Percentiles rank a stretch among this genome's conserved stretches.
Conservation (phyloP, 129 eudicot genomes). For the Chrysanthemum seticuspe region DNA sequence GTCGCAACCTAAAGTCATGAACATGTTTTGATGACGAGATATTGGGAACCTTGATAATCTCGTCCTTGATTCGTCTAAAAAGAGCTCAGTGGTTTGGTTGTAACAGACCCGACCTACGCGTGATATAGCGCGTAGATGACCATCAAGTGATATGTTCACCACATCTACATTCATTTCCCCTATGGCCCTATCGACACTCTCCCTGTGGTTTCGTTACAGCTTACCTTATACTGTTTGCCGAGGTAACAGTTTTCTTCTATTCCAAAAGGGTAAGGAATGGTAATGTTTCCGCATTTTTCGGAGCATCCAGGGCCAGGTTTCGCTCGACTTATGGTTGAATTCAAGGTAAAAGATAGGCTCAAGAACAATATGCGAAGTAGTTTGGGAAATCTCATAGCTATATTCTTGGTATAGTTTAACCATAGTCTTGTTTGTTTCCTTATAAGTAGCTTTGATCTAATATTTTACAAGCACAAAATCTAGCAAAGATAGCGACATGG, state of each 20-base stretch:
- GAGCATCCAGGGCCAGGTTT: conserved; percentile 15
- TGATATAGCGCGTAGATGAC: conserved; percentile 15
- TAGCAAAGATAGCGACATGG: background rate
- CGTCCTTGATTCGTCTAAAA: background rate
- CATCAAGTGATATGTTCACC: conserved; percentile 4
- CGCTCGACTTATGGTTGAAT: background rate
- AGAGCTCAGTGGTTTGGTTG: background rate
- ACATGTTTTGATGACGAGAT: background rate
- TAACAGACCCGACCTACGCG: conserved; percentile 10
- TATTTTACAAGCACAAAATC: too few species aligned
- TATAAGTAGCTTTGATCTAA: background rate
- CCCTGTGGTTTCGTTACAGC: background rate
- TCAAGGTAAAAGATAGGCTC: background rate
- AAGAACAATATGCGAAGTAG: background rate
- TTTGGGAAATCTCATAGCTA: background rate
- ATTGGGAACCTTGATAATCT: background rate
- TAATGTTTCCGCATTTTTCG: background rate
- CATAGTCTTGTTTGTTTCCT: background rate
- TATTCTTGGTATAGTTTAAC: background rate
- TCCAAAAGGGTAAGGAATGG: conserved; percentile 25
- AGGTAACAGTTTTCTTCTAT: conserved; percentile 27
- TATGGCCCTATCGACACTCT: background rate
- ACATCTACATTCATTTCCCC: background rate
- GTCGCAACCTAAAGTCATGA: conserved; percentile 1
- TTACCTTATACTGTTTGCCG: background rate